Conservation (phyloP, 352 stramenopile species). For the Phytophthora nicotianae region DNA sequence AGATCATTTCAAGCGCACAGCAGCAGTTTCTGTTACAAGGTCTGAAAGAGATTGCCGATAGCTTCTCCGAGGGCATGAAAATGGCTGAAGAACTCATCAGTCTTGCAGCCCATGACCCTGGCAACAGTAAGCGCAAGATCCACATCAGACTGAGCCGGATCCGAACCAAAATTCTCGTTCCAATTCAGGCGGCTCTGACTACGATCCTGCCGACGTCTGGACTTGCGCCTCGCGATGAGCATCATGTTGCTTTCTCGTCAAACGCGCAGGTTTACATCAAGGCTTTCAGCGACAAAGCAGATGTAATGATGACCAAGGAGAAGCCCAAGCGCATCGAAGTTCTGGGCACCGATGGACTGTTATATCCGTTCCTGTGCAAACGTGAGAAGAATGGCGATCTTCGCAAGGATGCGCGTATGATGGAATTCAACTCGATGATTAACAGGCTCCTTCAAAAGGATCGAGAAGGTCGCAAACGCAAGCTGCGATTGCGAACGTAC, state of each 20-base stretch:
- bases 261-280: conserved; percentile 87
- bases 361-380: conserved; percentile 95
- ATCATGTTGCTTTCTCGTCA: conserved; percentile 64
- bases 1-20: conserved; percentile 69
- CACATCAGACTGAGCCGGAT: conserved; percentile 75
- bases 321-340: conserved; percentile 98
- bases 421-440: conserved; percentile 99
- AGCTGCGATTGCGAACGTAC: conserved; percentile 97
- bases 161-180: conserved; percentile 76
- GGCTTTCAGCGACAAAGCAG: conserved; percentile 89
- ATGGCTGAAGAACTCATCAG: conserved; percentile 95
- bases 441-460: conserved; percentile 98
- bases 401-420: conserved; percentile 99
- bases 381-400: conserved; percentile 99
- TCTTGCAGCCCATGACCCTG: conserved; percentile 90
- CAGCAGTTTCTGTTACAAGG: conserved; percentile 71
- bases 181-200: conserved; percentile 78
- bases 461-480: conserved; percentile 87
- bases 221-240: conserved; percentile 55
- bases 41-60: conserved; percentile 70
- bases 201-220: conserved; percentile 74
- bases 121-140: conserved; percentile 76
- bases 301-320: conserved; percentile 99
- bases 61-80: conserved; percentile 87
- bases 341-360: conserved; percentile 68